Evolutionary conservation across 768 basidiomycete species (phyloP).

Genomic region (Strobilomyces echinocephalus): DNA sequence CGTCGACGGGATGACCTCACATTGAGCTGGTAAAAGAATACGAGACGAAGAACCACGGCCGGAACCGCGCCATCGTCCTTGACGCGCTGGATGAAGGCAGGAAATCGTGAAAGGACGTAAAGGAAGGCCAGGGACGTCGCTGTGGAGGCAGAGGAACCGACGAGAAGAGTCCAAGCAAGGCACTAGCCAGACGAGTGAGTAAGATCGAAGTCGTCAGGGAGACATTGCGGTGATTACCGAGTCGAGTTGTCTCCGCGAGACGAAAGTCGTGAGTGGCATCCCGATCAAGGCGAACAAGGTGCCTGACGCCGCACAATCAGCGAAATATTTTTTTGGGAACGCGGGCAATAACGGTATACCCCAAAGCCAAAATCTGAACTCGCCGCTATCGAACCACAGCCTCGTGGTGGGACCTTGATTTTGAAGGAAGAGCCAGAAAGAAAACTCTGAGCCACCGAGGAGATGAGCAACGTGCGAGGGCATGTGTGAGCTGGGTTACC

Average conservation of each 20-base stretch:
- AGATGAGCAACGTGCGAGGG: conserved; percentile 4
- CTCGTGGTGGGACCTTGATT: conserved; percentile 69
- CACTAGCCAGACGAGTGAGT: conserved; percentile 39
- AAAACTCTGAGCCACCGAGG: conserved; percentile 47
- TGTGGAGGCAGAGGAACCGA: conserved; percentile 62
- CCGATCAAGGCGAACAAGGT: conserved; percentile 62
- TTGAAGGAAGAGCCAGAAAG: conserved; percentile 80
- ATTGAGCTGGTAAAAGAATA: conserved; percentile 75
- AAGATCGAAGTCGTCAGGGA: not conserved
- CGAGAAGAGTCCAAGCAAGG: conserved; percentile 71
- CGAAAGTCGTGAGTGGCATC: conserved; percentile 64
- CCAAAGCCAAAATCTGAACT: conserved; percentile 67
- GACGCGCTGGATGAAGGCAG: conserved; percentile 63
- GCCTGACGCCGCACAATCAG: conserved; percentile 37
- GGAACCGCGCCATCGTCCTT: conserved; percentile 72
- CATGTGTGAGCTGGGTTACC: conserved; percentile 35
- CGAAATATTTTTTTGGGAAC: not conserved
- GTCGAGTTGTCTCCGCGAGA: conserved; percentile 54
- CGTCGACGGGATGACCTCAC: conserved; percentile 38
- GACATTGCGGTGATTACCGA: conserved; percentile 36
- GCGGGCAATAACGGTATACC: conserved; percentile 36
- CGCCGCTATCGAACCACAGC: conserved; percentile 77
- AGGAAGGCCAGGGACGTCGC: conserved; percentile 66
- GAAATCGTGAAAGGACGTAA: conserved; percentile 68
- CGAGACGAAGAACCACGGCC: conserved; percentile 65